Percentiles rank a stretch among this genome's conserved stretches.
phyloP scores from a whole-genome alignment of 257 asterid species.

The Plantago elongata region DNA sequence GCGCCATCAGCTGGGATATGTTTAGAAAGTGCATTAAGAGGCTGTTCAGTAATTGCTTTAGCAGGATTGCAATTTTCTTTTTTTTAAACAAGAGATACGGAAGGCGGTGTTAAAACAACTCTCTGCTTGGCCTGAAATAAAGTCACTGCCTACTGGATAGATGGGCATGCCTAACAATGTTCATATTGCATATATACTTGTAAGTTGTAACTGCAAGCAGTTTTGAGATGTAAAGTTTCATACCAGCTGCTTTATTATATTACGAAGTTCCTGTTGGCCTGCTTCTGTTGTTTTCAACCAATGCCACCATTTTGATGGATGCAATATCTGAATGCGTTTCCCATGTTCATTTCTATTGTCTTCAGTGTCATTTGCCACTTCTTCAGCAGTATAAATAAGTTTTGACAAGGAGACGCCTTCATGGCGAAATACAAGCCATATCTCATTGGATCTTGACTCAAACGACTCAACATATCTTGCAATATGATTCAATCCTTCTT shows the following conservation, averaged over 20 bases:
- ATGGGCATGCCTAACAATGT: too few relatives aligned
- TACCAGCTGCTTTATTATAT: constrained; percentile 88
- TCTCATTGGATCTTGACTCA: constrained; percentile 85
- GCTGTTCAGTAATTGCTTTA: constrained; percentile 14
- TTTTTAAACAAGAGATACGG: neutral
- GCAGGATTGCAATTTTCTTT: neutral
- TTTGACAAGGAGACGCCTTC: constrained; percentile 93
- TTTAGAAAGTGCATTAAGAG: constrained; percentile 22
- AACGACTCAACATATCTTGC: constrained; percentile 95
- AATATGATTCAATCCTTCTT: constrained; percentile 83
- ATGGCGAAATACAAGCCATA: constrained; percentile 94
- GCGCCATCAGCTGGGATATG: constrained; percentile 67
- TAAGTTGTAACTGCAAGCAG: neutral
- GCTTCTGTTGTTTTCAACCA: constrained; percentile 90
- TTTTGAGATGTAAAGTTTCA: neutral
- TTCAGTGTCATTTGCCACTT: constrained; percentile 45
- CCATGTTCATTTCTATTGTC: constrained; percentile 45
- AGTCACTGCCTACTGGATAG: too few relatives aligned
- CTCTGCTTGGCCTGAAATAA: too few relatives aligned
- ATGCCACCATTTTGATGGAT: constrained; percentile 98
- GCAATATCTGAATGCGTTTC: constrained; percentile 77
- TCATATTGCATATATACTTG: neutral
- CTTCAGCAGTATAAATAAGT: constrained; percentile 85
- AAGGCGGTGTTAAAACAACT: too few relatives aligned
- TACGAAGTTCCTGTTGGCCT: constrained; percentile 83